A percentile compares a stretch with the other conserved stretches of the same genome.
Conservation (phyloP, 2,329 filamentous ascomycete species). For the Aureobasidium lini region DNA sequence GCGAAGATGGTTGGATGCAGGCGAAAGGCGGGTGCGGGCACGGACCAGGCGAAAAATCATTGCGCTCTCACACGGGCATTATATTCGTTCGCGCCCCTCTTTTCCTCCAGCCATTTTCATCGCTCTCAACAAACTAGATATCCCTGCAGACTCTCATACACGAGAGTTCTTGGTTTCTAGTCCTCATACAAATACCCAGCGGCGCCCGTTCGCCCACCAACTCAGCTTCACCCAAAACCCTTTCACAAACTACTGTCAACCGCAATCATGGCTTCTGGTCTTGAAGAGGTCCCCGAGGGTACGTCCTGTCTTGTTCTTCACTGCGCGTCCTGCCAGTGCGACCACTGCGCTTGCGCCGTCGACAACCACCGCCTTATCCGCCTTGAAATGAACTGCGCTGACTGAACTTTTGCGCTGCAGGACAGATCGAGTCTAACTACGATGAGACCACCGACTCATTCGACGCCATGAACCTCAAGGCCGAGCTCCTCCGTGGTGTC, state of each 20-base stretch:
- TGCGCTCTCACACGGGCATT: neutral
- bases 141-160: slow-evolving; percentile 37
- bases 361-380: neutral
- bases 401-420: slow-evolving; percentile 43
- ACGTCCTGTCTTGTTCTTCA: slow-evolving; percentile 39
- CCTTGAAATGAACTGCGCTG: slow-evolving; percentile 2
- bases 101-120: slow-evolving; percentile 19
- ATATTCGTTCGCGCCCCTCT: slow-evolving; percentile 9
- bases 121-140: slow-evolving; percentile 30
- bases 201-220: slow-evolving; percentile 31
- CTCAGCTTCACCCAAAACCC: slow-evolving; percentile 29
- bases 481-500: slow-evolving; percentile 95
- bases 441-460: slow-evolving; percentile 99
- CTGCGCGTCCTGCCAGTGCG: neutral
- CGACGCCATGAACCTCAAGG: slow-evolving; percentile 94
- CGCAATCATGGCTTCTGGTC: slow-evolving; percentile 98
- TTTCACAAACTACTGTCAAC: slow-evolving; percentile 37
- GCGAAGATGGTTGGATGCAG: neutral
- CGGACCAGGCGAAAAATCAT: neutral
- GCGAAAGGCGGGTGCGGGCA: slow-evolving; percentile 4
- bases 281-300: slow-evolving; percentile 97
- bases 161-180: slow-evolving; percentile 42
- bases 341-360: no score
- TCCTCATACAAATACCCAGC: slow-evolving; percentile 26
- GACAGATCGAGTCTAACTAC: slow-evolving; percentile 99